These are phyloP conservation scores for Neurospora terricola DNA, from an alignment of 495 filamentous ascomycete species.

Conservation along the genomic window DNA sequence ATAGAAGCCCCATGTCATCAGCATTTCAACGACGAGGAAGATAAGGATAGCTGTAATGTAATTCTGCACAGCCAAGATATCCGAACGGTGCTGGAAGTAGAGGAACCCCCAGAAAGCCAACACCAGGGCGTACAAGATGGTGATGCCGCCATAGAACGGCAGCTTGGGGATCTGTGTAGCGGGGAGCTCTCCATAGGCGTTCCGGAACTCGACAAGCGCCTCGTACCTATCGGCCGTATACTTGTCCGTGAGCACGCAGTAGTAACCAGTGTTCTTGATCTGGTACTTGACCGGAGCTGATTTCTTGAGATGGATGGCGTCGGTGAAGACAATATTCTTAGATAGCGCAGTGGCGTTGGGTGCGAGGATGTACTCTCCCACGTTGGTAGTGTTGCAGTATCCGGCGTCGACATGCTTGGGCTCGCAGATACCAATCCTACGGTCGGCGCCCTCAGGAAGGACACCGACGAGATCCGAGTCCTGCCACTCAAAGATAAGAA, in stretches of 20 bases:
- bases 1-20: constrained; percentile 98
- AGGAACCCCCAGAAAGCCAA: constrained; percentile 87
- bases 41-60: constrained; percentile 97
- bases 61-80: constrained; percentile 97
- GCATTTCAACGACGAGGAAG: constrained; percentile 88
- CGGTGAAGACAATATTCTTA: constrained; percentile 59
- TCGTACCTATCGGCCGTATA: constrained; percentile 56
- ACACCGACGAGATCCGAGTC: constrained; percentile 73
- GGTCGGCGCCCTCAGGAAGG: constrained; percentile 17
- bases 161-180: constrained; percentile 93
- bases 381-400: constrained; percentile 60
- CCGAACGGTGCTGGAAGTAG: constrained; percentile 85
- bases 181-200: constrained; percentile 92
- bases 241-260: constrained; percentile 74
- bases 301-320: constrained; percentile 74
- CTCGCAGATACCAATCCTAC: constrained; percentile 71
- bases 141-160: constrained; percentile 92
- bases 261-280: constrained; percentile 86
- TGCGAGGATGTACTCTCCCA: constrained; percentile 78
- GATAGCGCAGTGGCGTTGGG: constrained; percentile 60
- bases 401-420: constrained; percentile 51
- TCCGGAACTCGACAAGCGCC: constrained; percentile 82
- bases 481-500: constrained; percentile 90
- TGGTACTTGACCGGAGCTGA: constrained; percentile 65
- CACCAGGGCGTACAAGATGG: constrained; percentile 87